These are phyloP conservation scores for Thielaviopsis populi DNA, from an alignment of 2,329 filamentous ascomycete genomes.

Conservation along the genomic window DNA sequence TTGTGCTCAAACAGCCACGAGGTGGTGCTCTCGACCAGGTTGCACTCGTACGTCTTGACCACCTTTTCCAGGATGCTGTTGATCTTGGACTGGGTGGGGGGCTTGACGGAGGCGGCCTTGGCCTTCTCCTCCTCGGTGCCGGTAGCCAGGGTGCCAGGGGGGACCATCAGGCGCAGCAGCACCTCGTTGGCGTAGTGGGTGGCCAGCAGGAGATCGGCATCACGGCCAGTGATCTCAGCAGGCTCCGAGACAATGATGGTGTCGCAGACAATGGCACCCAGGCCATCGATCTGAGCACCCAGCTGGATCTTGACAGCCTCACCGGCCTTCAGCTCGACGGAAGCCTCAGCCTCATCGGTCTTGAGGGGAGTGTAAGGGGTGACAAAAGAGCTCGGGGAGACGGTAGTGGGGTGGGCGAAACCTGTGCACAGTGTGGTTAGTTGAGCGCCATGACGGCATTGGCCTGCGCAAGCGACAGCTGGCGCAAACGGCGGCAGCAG, in stretches of 20 bases:
- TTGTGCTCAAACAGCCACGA: conserved; percentile 94
- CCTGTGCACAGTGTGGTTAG: conserved; percentile 32
- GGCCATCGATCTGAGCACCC: conserved; percentile 96
- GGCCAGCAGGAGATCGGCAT: conserved; percentile 77
- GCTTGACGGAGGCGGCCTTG: conserved; percentile 70
- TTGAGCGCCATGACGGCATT: background rate
- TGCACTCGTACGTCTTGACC: conserved; percentile 78
- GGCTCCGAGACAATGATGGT: conserved; percentile 60
- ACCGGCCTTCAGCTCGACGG: conserved; percentile 60
- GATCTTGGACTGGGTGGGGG: conserved; percentile 75
- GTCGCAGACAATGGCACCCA: conserved; percentile 91
- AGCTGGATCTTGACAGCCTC: conserved; percentile 96
- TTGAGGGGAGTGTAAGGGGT: conserved; percentile 91
- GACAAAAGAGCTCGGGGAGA: conserved; percentile 86
- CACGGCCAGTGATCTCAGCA: conserved; percentile 55
- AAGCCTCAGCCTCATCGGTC: conserved; percentile 74
- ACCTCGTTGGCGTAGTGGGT: conserved; percentile 95
- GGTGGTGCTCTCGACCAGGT: conserved; percentile 91
- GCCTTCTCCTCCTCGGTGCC: conserved; percentile 91
- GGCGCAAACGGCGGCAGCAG: background rate
- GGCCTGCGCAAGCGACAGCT: background rate
- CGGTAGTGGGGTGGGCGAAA: conserved; percentile 83
- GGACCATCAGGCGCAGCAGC: conserved; percentile 76
- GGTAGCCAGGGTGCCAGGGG: conserved; percentile 67
- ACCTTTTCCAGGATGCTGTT: conserved; percentile 81